Evolutionary conservation across 352 stramenopile species (phyloP).

Genomic region (Globisporangium solare): DNA sequence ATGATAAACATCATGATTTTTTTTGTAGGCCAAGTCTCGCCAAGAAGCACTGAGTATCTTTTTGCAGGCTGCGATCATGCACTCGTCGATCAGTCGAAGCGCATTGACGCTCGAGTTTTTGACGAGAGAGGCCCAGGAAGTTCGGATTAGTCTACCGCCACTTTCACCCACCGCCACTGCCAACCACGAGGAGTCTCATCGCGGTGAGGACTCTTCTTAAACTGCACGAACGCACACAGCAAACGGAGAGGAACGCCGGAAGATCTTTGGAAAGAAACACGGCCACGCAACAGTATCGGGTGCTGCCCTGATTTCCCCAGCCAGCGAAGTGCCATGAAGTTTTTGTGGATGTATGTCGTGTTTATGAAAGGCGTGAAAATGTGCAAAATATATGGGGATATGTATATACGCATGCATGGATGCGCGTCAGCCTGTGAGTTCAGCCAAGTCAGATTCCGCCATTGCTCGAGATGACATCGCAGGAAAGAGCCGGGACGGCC

Average conservation of each 20-base stretch:
- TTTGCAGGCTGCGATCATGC: constrained; percentile 79
- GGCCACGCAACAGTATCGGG: neutral
- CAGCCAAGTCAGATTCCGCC: neutral
- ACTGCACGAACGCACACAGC: neutral
- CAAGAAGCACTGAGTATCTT: constrained; percentile 79
- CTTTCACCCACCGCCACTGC: constrained; percentile 40
- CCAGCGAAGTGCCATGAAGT: neutral
- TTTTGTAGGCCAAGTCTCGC: constrained; percentile 44
- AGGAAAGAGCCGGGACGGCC: neutral
- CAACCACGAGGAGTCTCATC: constrained; percentile 24
- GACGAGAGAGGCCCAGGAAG: constrained; percentile 63
- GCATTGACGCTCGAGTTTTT: constrained; percentile 73
- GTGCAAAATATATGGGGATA: neutral
- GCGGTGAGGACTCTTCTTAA: constrained; percentile 38
- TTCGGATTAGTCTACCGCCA: constrained; percentile 77
- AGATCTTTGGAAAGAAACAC: constrained; percentile 2
- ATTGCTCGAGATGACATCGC: neutral
- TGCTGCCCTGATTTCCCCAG: neutral
- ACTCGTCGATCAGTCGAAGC: constrained; percentile 69
- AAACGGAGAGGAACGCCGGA: neutral
- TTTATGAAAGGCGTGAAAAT: neutral
- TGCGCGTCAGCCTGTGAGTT: neutral
- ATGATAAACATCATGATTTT: neutral
- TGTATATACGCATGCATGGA: neutral
- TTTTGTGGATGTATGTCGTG: neutral